Evolutionary conservation across 129 eudicot species (phyloP), one percentile per base, ranked within the genome.

Genomic region (Solidago caesia): DNA sequence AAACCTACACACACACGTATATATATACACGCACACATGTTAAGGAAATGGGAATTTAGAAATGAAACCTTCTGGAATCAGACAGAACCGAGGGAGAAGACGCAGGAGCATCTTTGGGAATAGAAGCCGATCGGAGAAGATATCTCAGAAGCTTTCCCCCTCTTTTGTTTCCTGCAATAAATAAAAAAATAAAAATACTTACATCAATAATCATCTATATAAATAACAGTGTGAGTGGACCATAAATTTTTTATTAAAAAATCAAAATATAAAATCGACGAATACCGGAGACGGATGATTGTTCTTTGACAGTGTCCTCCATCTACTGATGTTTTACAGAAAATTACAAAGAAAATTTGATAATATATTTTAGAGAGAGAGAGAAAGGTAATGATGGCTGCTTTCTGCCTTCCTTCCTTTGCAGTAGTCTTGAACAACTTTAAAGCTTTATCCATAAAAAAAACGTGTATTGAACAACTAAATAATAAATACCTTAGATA

Each of bases 81-180:
- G 97, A 85, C 44, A 83, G 58, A 73, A 72, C 86, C 14, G 88
- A 39, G 0, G 84, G 65, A 45, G 76, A 79, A 5, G 77, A 67
- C 8, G 75, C 70, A 15, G 87, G 73, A 6, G 81, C 87, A 43
- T 85, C 96, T 81, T 80, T 89, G 4, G 82, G 8, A 13, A 84
- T 89, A 1, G 85, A 56, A 4, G 87, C 87, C 25, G 98, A 89
- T 85, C 98, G 80, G 46, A 92, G 92, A 48, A 96, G 96, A 75
- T 92, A 92, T 44, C 95, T 69, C 15, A 89, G 84, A 69, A 85
- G 91, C 69, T 84, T 85, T 0, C 88, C 55, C 15, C 63, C 85
- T 26, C 85, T 89, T 63, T 74, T 63, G 44, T 26, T 78, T 56
- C 52, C 85, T 82, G 71, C 85, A 72, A 68, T 33, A 75, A 68